Conservation (phyloP, 2,329 filamentous ascomycete species). For the Trichoderma sp. region DNA sequence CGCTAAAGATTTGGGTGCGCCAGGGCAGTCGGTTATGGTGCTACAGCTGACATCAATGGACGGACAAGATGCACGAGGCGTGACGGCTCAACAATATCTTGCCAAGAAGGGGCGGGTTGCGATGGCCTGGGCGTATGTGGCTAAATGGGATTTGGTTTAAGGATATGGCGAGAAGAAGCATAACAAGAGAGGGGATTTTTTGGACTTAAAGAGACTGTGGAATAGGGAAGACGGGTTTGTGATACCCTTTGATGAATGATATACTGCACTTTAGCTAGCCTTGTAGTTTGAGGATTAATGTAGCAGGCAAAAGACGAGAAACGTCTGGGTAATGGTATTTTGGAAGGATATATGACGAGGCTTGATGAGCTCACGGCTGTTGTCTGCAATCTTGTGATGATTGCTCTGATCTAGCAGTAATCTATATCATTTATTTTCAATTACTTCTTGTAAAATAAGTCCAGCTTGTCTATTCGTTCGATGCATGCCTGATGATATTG, state of each 20-base stretch:
- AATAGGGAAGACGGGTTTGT: background rate
- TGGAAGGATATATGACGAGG: background rate
- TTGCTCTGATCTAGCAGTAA: background rate
- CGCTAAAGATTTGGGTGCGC: slow-evolving; percentile 63
- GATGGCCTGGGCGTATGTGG: slow-evolving; percentile 48
- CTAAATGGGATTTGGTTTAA: slow-evolving; percentile 53
- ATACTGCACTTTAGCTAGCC: background rate
- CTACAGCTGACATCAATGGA: slow-evolving; percentile 58
- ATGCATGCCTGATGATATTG: background rate
- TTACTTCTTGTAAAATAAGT: background rate
- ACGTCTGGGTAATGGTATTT: background rate
- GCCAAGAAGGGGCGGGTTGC: slow-evolving; percentile 45
- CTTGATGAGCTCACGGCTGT: background rate
- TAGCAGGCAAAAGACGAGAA: background rate
- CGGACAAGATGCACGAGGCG: slow-evolving; percentile 48
- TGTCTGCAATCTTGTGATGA: background rate
- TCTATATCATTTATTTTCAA: background rate
- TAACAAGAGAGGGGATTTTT: background rate
- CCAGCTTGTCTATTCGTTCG: background rate
- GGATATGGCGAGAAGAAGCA: too few species aligned
- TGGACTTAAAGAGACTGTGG: background rate
- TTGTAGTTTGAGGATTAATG: background rate
- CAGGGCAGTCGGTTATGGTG: slow-evolving; percentile 68
- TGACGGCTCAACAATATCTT: slow-evolving; percentile 50
- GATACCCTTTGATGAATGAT: background rate